Evolutionary conservation across 345 rosid genomes (phyloP), one percentile per base, ranked within the genome.

Genomic region (Rhizophora apiculata): DNA sequence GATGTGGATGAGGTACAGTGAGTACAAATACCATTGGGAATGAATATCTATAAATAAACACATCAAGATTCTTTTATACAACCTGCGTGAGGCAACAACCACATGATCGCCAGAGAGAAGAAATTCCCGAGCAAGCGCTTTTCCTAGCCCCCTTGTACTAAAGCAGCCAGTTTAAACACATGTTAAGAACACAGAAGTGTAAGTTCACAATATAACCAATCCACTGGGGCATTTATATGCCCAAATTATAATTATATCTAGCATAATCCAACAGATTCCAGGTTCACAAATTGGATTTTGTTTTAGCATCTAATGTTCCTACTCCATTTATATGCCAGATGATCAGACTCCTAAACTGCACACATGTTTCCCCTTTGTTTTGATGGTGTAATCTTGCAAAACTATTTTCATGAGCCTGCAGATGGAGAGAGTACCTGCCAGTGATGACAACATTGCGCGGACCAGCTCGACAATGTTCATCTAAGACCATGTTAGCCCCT

Each of bases 101-200:
- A 94, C 96, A 37, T 82, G 88, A 58, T 91, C 97, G 31, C 98
- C 98, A 19, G 98, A 94, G 55, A 87, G 92, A 87, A 94, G 97
- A 79, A 89, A 94, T 64, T 94, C 98, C 18, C 97, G 85, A 70
- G 98, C 98, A 76, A 91, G 95, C n/a, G 98, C 98, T 79, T 94
- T 94, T 27, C 98, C 98, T 13, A 94, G 72, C 49, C 98, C 97
- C 72, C 97, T 87, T 18, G 97, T 91, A 74, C 98, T 94, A 74
- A 76, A 67, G 52, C 75, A 27, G 65, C 31, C 67, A 13, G 49
- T 43, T 43, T 43, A 43, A 43, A 43, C 49, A 43, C 4, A 15
- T 13, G 46, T 43, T 43, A 43, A 49, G 22, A 72, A 66, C 48
- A 51, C 5, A 64, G 7, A 26, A 67, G 31, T 29, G 21, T 65